Evolutionary conservation across 169 alveolate genomes (phyloP), one percentile per base, ranked within the genome.

Genomic region (Plasmodium inui): DNA sequence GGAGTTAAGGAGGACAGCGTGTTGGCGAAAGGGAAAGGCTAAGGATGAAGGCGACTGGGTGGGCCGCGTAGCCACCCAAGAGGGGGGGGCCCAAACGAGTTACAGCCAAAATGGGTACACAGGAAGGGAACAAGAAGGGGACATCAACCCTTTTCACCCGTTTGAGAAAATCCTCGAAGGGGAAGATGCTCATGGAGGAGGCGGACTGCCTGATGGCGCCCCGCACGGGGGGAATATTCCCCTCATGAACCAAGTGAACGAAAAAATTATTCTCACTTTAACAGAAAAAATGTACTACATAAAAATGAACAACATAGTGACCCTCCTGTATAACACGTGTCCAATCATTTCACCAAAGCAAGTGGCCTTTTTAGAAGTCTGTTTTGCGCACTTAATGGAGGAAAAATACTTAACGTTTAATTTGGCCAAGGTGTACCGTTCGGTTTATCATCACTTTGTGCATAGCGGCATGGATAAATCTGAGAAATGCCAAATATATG

Each of bases 261-360:
- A 76, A 30, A 30, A 39, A 30, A 32, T 76, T 26, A 32, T 78
- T 10, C 70, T 26, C 41, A 28, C 67, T 19, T 76, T 86, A 44
- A 44, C 26, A 86, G 10, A 73, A 86, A 86, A 86, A 76, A 86
- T 50, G 4, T 50, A 74, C 30, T 86, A 86, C 67, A 34, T 86
- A 74, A 86, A 76, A 74, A 12, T 32, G 39, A 86, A 86, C n/a
- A 55, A 73, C 61, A 10, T 86, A 53, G 44, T 86, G 12, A 86
- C 93, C 17, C 34, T 86, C 55, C 14, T 86, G 28, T 86, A 86
- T 86, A 86, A 86, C 46, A 86, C 93, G 12, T 86, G 93, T 14
- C 85, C 84, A 30, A 86, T 74, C 8, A n/a, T 22, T 10, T n/a
- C 30, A 8, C 86, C 78, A 32, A 53, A 57, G 12, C 93, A 86